Evolutionary conservation across 805 yeast genomes (phyloP), one percentile per base, ranked within the genome.

Genomic region (Saturnispora dispora): DNA sequence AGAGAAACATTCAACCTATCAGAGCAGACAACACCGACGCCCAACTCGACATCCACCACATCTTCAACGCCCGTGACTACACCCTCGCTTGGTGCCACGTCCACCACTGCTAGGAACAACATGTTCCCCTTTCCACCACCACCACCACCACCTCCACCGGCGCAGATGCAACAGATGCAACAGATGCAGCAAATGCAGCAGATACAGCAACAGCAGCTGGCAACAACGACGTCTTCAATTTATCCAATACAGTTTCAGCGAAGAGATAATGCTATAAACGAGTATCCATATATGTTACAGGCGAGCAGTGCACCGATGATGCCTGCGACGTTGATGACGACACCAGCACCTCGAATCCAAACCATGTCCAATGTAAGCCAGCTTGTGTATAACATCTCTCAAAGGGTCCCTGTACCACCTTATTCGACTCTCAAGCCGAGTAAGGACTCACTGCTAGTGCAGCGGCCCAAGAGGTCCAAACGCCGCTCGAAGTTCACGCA

Each of bases 401-500:
- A 65, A 47, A 27, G 37, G 2, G 55, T 55, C 4, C 61, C 64
- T 3, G 47, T 58, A 9, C 67, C 68, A n/a, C 68, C 67, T 18
- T 64, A 63, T 48, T 54, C 59, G 9, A 55, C 53, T 10, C 18
- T 57, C 11, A 53, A 55, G 39, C 65, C 66, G 3, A 51, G 56
- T 8, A 47, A 49, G 7, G 54, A 52, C n/a, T 56, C 67, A 4
- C 20, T 63, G 48, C 52, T 48, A 28, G 51, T 52, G 25, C 60
- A 58, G 47, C 58, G 54, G 22, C 57, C 75, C 40, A 79, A 77
- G 52, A 68, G 85, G 33, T 69, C 77, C 8, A 77, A 76, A 57
- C 71, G 88, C 48, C 78, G 76, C 58, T 80, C 88, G n/a, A 85
- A 85, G 61, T 85, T 82, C 63, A 71, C 85, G 25, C 71, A 75